Percentiles rank a stretch among this genome's conserved stretches.
Evolutionary conservation across 148 eudicot species (phyloP).

Genomic region (Dianthus caryophyllus): DNA sequence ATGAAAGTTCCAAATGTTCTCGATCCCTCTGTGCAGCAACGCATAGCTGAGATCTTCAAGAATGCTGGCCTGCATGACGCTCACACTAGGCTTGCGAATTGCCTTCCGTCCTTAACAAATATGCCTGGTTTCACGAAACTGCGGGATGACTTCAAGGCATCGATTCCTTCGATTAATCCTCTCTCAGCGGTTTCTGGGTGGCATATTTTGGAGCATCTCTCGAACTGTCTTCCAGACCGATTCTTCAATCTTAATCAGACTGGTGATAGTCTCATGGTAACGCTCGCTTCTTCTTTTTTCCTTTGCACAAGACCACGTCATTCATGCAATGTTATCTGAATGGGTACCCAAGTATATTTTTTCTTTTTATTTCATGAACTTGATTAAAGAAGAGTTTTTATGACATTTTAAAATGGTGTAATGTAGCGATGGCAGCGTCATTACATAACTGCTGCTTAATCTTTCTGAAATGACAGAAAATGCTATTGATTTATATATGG

Average conservation of each 20-base stretch:
- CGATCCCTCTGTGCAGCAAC: slow-evolving; percentile 43
- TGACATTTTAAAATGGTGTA: not conserved
- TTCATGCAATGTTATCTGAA: not conserved
- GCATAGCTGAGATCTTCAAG: slow-evolving; percentile 52
- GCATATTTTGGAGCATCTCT: slow-evolving; percentile 62
- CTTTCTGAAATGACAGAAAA: not conserved
- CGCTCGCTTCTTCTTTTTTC: not conserved
- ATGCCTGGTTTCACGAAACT: slow-evolving; percentile 61
- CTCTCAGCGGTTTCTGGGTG: slow-evolving; percentile 54
- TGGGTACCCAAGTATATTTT: not conserved
- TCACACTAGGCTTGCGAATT: slow-evolving; percentile 47
- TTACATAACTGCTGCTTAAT: too few relatives aligned
- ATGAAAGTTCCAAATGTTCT: slow-evolving; percentile 60
- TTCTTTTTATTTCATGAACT: not conserved
- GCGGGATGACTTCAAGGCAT: slow-evolving; percentile 48
- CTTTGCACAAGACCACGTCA: not conserved
- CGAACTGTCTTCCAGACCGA: slow-evolving; percentile 64
- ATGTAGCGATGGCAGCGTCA: too few relatives aligned
- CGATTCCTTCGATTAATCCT: slow-evolving; percentile 42
- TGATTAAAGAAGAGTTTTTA: not conserved
- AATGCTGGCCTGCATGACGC: slow-evolving; percentile 62
- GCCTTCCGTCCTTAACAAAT: slow-evolving; percentile 70
- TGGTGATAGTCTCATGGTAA: slow-evolving; percentile 53
- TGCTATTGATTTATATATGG: slow-evolving; percentile 4
- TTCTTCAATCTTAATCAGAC: slow-evolving; percentile 47